Conservation (phyloP, 225 moss, liverwort and hornwort genomes). For the Climacium dendroides region DNA sequence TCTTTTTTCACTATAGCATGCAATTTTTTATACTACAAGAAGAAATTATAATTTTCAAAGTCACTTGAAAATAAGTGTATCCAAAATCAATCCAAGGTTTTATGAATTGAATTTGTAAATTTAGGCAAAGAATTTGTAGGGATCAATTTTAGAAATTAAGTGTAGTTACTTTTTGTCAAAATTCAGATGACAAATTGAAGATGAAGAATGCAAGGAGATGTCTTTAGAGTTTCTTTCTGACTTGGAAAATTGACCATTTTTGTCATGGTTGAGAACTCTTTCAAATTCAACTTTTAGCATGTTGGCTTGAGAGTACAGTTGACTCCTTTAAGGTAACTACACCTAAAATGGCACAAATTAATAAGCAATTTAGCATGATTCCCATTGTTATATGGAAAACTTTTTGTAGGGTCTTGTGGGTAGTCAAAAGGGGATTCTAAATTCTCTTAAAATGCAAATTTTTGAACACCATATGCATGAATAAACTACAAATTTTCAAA, state of each 20-base stretch:
- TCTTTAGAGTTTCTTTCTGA: background rate
- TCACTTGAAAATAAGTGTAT: background rate
- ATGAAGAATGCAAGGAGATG: rapidly evolving
- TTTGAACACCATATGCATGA: no score
- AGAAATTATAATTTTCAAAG: background rate
- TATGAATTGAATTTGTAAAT: background rate
- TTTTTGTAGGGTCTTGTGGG: no score
- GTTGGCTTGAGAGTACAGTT: background rate
- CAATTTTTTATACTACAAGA: rapidly evolving
- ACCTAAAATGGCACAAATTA: background rate
- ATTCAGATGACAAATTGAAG: rapidly evolving
- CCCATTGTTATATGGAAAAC: no score
- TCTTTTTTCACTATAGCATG: rapidly evolving
- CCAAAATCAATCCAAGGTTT: background rate
- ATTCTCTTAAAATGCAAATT: no score
- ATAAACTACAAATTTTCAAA: no score
- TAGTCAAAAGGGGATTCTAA: no score
- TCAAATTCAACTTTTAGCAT: background rate
- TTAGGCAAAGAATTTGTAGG: rapidly evolving
- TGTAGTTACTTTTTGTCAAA: no score
- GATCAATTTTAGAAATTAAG: background rate
- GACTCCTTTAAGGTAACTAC: background rate
- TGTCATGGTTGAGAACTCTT: background rate
- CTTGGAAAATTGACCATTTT: background rate
- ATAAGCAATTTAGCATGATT: background rate